phyloP scores from a whole-genome alignment of 495 filamentous ascomycete genomes.

The Paragyromitra xinjiangensis region DNA sequence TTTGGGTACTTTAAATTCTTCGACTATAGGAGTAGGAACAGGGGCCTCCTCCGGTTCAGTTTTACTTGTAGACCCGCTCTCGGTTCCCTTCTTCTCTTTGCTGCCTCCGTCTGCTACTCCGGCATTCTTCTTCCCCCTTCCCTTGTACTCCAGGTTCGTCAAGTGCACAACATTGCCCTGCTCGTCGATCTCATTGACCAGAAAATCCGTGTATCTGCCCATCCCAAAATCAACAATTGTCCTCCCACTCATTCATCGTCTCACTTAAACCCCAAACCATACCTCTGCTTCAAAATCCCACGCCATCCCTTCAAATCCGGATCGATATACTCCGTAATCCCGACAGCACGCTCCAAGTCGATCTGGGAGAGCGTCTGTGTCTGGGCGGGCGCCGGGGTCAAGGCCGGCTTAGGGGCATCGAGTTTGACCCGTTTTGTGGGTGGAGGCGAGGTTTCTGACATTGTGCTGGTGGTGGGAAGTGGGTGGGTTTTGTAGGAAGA shows the following conservation, averaged over 20 bases:
- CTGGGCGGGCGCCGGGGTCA: neutral
- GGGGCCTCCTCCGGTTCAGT: neutral
- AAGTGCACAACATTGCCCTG: slow-evolving; percentile 84
- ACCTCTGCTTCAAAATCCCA: slow-evolving; percentile 67
- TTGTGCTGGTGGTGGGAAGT: slow-evolving; percentile 4
- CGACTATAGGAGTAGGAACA: neutral
- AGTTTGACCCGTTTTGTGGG: slow-evolving; percentile 34
- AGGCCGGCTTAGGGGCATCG: neutral
- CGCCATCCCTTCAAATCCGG: slow-evolving; percentile 63
- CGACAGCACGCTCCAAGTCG: slow-evolving; percentile 63
- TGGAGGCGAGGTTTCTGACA: slow-evolving; percentile 38
- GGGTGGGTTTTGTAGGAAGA: neutral
- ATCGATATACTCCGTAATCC: slow-evolving; percentile 69
- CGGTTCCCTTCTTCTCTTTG: slow-evolving; percentile 28
- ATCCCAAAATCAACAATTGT: slow-evolving; percentile 17
- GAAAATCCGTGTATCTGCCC: slow-evolving; percentile 81
- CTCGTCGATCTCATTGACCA: slow-evolving; percentile 88
- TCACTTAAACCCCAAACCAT: neutral
- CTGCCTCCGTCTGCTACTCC: slow-evolving; percentile 7
- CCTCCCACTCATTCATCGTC: slow-evolving; percentile 53
- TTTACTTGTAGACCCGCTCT: neutral
- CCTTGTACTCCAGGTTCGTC: slow-evolving; percentile 47
- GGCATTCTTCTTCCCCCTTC: neutral
- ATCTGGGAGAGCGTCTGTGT: slow-evolving; percentile 39
- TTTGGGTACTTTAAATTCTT: slow-evolving; percentile 25